These are phyloP conservation scores for Plantago ovata DNA, from an alignment of 257 asterid genomes.

Conservation along the genomic window DNA sequence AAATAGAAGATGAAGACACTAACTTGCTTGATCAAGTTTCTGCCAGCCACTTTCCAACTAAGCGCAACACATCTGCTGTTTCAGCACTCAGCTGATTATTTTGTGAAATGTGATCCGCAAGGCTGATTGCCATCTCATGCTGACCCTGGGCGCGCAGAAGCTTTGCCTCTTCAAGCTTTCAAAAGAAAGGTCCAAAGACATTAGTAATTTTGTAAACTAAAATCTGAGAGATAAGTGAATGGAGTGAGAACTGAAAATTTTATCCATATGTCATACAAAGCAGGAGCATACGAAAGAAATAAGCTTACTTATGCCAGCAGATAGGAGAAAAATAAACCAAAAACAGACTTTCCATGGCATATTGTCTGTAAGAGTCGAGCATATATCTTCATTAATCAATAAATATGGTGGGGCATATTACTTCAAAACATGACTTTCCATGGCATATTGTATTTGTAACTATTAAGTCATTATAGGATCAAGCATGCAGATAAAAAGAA, in stretches of 20 bases:
- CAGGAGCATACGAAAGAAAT: slow-evolving; percentile 3
- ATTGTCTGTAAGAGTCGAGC: too few relatives aligned
- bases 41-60: slow-evolving; percentile 96
- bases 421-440: not conserved
- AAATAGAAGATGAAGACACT: slow-evolving; percentile 23
- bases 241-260: slow-evolving; percentile 7
- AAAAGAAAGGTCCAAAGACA: slow-evolving; percentile 18
- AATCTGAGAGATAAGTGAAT: not conserved
- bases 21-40: slow-evolving; percentile 96
- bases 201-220: slow-evolving; percentile 23
- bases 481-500: too few relatives aligned
- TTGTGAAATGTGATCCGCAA: slow-evolving; percentile 78
- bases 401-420: not conserved
- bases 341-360: slow-evolving; percentile 13
- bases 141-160: slow-evolving; percentile 97
- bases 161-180: slow-evolving; percentile 94
- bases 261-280: slow-evolving; percentile 10
- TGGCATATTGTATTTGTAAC: too few relatives aligned
- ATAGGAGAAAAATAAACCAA: not conserved
- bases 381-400: slow-evolving; percentile 1
- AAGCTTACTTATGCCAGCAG: slow-evolving; percentile 11
- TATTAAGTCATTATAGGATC: too few relatives aligned
- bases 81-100: slow-evolving; percentile 49
- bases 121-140: slow-evolving; percentile 93
- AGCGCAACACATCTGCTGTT: slow-evolving; percentile 80